Evolutionary conservation across 257 asterid genomes (phyloP).

Genomic region (Parsonsia alboflavescens): DNA sequence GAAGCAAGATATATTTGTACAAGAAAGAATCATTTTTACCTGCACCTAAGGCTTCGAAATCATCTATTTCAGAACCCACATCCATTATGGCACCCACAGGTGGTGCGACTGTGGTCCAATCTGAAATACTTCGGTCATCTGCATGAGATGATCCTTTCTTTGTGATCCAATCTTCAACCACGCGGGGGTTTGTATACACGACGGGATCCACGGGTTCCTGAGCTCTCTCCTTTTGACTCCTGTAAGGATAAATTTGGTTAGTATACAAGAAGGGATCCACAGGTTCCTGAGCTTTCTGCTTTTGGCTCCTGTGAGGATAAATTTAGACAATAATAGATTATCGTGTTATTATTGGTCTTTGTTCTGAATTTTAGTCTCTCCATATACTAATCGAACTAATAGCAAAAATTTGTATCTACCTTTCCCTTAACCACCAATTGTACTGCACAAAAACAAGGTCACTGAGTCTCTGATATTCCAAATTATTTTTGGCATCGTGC

Average conservation of each 20-base stretch:
- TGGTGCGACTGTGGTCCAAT: slow-evolving; percentile 70
- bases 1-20: neutral
- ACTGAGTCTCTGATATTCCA: slow-evolving; percentile 73
- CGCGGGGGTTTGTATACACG: slow-evolving; percentile 41
- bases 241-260: slow-evolving; percentile 28
- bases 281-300: slow-evolving; percentile 39
- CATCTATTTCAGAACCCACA: slow-evolving; percentile 54
- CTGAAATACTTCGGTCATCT: slow-evolving; percentile 37
- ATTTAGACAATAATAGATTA: slow-evolving; percentile 10
- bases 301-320: slow-evolving; percentile 32
- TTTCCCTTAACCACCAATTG: slow-evolving; percentile 77
- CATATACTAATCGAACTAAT: too few relatives aligned
- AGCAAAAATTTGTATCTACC: slow-evolving; percentile 35
- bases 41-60: slow-evolving; percentile 73
- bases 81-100: slow-evolving; percentile 49
- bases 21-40: slow-evolving; percentile 38
- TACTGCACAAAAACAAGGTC: slow-evolving; percentile 73
- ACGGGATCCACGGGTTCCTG: slow-evolving; percentile 55
- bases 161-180: slow-evolving; percentile 64
- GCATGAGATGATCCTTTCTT: slow-evolving; percentile 35
- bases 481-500: slow-evolving; percentile 61
- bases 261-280: slow-evolving; percentile 62
- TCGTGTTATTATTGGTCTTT: slow-evolving; percentile 9
- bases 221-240: slow-evolving; percentile 41
- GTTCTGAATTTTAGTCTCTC: neutral